Evolutionary conservation across 176 grass and related monocot genomes (phyloP), one percentile per base, ranked within the genome.

Genomic region (Saccharum officinarum): DNA sequence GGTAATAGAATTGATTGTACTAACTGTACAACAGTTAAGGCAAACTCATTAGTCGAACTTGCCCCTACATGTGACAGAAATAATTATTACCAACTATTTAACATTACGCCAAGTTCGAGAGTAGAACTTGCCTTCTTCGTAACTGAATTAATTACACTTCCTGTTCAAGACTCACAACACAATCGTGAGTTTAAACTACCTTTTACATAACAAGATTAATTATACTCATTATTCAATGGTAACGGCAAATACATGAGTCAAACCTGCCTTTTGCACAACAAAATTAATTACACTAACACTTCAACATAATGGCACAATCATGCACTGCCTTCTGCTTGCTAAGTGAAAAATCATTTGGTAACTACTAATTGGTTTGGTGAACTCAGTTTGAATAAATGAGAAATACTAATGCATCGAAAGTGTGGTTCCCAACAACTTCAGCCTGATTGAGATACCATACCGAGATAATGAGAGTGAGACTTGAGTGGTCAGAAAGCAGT

Each of bases 51-150:
- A 44, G 38, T 25, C 5, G 1, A 14, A 25, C 39, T n/a, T 13
- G n/a, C 39, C 39, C 40, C 45, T 62, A 55, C n/a, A 72, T 1
- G 0, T 5, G 39, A n/a, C 18, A 42, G 18, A 5, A 59, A 1
- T 59, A 6, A 60, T 60, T 60, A n/a, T 60, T 23, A 60, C 22
- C 0, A 23, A 31, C 26, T 31, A 49, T 13, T 63, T 6, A 28
- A 13, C 10, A 14, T 0, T 63, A 62, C 0, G 0, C 4, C 60
- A 33, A 33, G 1, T 14, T 34, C 3, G 2, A 0, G 22, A 4
- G 22, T 62, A 23, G 6, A 23, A 62, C 20, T 0, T 3, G n/a
- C 54, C 11, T 77, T 61, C 38, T 38, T 13, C 10, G 1, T 6
- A 1, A 6, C 16, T 37, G 10, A 25, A 7, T 42, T 78, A 63